phyloP scores from a whole-genome alignment of 164 flowering plant species.

The Magnolia officinalis region DNA sequence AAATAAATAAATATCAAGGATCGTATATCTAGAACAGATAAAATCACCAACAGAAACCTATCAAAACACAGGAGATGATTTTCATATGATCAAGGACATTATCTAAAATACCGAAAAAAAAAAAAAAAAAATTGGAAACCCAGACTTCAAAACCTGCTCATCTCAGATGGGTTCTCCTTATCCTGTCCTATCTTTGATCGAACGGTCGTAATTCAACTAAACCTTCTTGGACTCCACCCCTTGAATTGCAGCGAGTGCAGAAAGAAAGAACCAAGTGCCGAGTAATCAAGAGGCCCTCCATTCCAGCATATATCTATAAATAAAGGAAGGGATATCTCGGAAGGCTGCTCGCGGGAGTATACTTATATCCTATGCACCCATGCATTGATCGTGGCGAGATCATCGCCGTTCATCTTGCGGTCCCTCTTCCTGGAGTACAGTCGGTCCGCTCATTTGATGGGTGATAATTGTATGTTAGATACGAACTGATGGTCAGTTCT shows the following conservation, averaged over 20 bases:
- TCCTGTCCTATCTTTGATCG: constrained; percentile 5
- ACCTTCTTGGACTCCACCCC: background rate
- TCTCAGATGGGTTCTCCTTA: constrained; percentile 18
- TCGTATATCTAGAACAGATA: background rate
- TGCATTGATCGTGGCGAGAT: background rate
- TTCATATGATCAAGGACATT: background rate
- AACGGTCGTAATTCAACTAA: background rate
- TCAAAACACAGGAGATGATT: background rate
- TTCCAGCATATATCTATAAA: background rate
- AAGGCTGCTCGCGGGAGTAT: background rate
- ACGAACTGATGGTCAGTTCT: too few relatives aligned
- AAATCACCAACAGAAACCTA: background rate
- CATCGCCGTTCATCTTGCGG: background rate
- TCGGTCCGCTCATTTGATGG: too few relatives aligned
- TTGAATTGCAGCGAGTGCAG: background rate
- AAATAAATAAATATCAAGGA: background rate
- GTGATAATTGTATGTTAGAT: too few relatives aligned
- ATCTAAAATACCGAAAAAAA: background rate
- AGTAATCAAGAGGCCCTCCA: background rate
- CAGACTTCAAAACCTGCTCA: constrained; percentile 29
- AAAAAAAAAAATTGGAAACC: constrained; percentile 1
- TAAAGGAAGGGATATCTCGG: background rate
- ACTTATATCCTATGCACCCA: background rate
- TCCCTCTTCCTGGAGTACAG: background rate
- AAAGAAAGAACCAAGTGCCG: background rate